Conservation (phyloP, 2,329 filamentous ascomycete genomes). For the Stachybotrys chartarum region DNA sequence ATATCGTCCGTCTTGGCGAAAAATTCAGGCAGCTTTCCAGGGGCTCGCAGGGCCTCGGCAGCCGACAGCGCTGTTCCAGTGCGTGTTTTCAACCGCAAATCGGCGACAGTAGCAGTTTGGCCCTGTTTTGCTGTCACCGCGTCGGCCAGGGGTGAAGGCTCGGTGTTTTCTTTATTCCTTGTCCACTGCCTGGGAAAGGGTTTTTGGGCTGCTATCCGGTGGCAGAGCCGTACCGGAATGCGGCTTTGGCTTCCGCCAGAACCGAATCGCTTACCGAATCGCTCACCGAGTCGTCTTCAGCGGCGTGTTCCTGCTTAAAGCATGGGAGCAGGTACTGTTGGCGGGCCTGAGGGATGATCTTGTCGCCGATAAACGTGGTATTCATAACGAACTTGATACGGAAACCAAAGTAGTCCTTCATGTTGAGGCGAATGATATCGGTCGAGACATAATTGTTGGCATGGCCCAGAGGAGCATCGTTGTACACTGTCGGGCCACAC, state of each 20-base stretch:
- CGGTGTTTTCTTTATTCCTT: no score
- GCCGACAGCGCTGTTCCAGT: no score
- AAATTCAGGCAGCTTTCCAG: no score
- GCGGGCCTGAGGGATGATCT: conserved; percentile 47
- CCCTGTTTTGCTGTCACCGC: no score
- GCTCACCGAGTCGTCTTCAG: conserved; percentile 4
- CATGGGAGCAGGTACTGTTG: conserved; percentile 63
- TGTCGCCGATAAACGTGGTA: conserved; percentile 68
- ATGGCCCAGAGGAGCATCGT: conserved; percentile 66
- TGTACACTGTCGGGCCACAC: conserved; percentile 71
- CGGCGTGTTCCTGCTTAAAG: conserved; percentile 3
- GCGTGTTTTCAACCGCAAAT: no score
- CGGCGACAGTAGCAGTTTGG: no score
- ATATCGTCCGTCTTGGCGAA: no score
- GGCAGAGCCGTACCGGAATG: not conserved
- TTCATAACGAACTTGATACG: conserved; percentile 76
- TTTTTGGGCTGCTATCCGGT: no score
- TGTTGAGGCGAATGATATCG: conserved; percentile 69
- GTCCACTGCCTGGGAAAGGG: no score
- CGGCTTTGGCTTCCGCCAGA: conserved; percentile 6
- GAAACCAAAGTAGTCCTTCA: conserved; percentile 68
- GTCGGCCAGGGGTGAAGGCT: no score
- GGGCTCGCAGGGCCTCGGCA: no score
- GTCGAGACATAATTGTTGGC: conserved; percentile 76
- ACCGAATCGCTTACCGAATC: not conserved